Evolutionary conservation across 176 grass and related monocot species (phyloP), one percentile per base, ranked within the genome.

Genomic region (Miscanthus lutarioriparius): DNA sequence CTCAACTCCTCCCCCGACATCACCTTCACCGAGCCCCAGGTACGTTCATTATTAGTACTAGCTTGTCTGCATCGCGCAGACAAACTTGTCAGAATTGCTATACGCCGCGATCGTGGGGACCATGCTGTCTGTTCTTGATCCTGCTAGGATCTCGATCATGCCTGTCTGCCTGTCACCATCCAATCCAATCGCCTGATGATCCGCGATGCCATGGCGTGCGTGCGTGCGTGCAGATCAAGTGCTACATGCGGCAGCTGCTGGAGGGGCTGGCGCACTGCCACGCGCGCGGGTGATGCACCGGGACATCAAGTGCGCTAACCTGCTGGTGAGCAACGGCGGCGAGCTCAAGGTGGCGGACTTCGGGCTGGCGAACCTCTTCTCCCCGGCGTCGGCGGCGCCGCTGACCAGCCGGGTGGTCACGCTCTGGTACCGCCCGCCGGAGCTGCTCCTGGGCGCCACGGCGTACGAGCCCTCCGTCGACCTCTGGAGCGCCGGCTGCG

Each of bases 371-470:
- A 96, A 92, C 80, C 73, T 79, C 10, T 92, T 89, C 81, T 0
- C 69, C 2, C 56, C 64, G 22, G 0, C 19, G 66, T 11, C 13
- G 25, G 62, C 56, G 20, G 66, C 77, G 37, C 75, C 87, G 33
- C 59, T 99, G 26, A 99, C 97, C 5, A 96, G 90, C 77, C 88
- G 93, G 15, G 97, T 99, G 1, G 91, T 99, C 3, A 99, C 97
- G 16, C 79, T 99, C 6, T 99, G 97, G 97, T 99, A 99, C 91
- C 88, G 97, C 9, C 93, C 93, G 19, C 97, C 97, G n/a, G 97
- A 99, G 87, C 91, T 99, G 17, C 86, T 99, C 3, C 82, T 99
- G 3, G 97, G 93, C 16, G 89, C 91, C 22, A 99, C 88, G 13
- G 70, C 92, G 17, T 99, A 99, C 75, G 87, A 87, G 12, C 83